phyloP scores from a whole-genome alignment of 129 eudicot species.

The Lonicera japonica region DNA sequence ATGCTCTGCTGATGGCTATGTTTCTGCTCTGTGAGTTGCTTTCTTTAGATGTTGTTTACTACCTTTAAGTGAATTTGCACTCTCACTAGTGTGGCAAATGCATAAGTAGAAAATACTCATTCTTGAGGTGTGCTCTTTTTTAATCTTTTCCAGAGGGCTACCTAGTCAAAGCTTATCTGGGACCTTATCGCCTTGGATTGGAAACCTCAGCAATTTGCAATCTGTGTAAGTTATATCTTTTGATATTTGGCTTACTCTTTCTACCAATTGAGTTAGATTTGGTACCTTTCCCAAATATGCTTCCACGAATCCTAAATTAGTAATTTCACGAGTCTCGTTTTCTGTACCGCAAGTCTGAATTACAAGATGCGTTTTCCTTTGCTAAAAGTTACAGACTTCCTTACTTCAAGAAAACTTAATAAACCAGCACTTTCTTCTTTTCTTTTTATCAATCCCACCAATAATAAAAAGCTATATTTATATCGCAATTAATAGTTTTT shows the following conservation, averaged over 20 bases:
- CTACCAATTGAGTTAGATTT: too few relatives aligned
- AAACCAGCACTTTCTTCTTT: not conserved
- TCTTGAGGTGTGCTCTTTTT: too few relatives aligned
- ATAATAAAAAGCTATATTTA: too few relatives aligned
- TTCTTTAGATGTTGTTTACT: not conserved
- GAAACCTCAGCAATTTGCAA: slow-evolving; percentile 74
- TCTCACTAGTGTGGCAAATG: not conserved
- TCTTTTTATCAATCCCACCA: too few relatives aligned
- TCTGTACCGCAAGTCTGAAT: too few relatives aligned
- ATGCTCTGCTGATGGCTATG: slow-evolving; percentile 71
- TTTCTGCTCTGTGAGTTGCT: slow-evolving; percentile 73
- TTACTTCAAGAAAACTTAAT: too few relatives aligned
- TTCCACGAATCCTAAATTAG: too few relatives aligned
- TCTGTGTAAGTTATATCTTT: slow-evolving; percentile 53
- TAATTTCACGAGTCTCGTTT: too few relatives aligned
- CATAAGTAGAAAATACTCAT: too few relatives aligned
- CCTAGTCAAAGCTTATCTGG: slow-evolving; percentile 85
- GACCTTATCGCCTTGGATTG: slow-evolving; percentile 72
- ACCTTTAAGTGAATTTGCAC: not conserved
- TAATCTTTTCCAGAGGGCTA: slow-evolving; percentile 46
- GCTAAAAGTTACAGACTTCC: too few relatives aligned
- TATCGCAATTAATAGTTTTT: not conserved
- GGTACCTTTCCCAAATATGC: too few relatives aligned
- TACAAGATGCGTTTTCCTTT: too few relatives aligned
- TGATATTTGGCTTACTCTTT: not conserved